Percentiles rank a stretch among this genome's conserved stretches.
Conservation (phyloP, 1,284 basidiomycete species). For the Microbotryum lychnidis-dioicae region DNA sequence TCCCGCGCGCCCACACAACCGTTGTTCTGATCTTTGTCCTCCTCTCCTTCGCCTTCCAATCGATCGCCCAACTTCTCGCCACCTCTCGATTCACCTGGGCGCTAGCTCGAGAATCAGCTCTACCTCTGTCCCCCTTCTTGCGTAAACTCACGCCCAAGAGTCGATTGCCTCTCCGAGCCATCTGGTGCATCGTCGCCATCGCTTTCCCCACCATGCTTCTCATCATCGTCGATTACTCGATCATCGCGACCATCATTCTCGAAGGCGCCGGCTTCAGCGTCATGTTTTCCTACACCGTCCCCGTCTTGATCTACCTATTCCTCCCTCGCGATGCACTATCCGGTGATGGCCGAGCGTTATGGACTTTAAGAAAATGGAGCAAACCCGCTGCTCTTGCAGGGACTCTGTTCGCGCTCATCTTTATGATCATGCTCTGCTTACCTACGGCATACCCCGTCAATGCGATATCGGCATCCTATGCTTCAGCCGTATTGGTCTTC, state of each 20-base stretch:
- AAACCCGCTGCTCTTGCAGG: conserved; percentile 11
- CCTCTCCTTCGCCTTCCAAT: conserved; percentile 31
- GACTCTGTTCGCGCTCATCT: conserved; percentile 19
- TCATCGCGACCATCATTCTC: conserved; percentile 32
- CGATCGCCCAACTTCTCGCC: conserved; percentile 34
- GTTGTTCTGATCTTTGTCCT: conserved; percentile 31
- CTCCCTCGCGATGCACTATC: conserved; percentile 25
- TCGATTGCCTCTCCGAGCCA: conserved; percentile 29
- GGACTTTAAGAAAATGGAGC: conserved; percentile 30
- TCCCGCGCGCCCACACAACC: conserved; percentile 17
- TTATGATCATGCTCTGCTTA: conserved; percentile 30
- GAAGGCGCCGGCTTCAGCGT: conserved; percentile 29
- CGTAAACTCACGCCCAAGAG: conserved; percentile 17
- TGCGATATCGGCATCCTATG: conserved; percentile 30
- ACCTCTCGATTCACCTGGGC: conserved; percentile 36
- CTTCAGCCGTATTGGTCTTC: conserved; percentile 23
- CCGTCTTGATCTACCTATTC: conserved; percentile 28
- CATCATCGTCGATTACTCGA: conserved; percentile 24
- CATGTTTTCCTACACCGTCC: conserved; percentile 25
- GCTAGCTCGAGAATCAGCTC: conserved; percentile 32
- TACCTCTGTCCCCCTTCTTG: conserved; percentile 32
- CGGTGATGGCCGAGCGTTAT: conserved; percentile 31
- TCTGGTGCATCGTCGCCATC: conserved; percentile 30
- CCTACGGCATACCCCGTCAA: conserved; percentile 33
- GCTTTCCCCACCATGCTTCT: conserved; percentile 25